A percentile compares a stretch with the other conserved stretches of the same genome.
phyloP scores from a whole-genome alignment of 2,329 filamentous ascomycete species.

The Verticillium tricorpus region DNA sequence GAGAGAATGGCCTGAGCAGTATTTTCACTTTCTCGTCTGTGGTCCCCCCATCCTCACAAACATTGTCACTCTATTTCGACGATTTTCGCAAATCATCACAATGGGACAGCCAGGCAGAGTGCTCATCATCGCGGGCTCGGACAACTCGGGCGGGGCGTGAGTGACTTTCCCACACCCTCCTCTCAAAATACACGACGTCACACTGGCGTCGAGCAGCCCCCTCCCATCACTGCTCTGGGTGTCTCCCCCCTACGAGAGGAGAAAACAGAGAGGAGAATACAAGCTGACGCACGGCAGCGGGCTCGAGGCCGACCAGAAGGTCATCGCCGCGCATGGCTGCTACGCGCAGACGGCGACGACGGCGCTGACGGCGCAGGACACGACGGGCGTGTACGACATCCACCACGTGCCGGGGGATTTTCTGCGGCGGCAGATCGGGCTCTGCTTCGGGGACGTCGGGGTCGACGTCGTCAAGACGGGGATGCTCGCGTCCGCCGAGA shows the following conservation, averaged over 20 bases:
- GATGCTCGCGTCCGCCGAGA: conserved; percentile 74
- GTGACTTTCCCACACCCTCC: conserved; percentile 21
- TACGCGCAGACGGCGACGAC: conserved; percentile 97
- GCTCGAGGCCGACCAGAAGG: conserved; percentile 93
- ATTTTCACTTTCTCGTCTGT: background rate
- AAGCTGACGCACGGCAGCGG: conserved; percentile 53
- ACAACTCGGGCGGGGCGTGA: conserved; percentile 84
- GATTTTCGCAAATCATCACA: background rate
- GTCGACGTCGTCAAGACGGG: conserved; percentile 90
- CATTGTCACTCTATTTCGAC: background rate
- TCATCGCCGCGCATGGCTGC: conserved; percentile 84
- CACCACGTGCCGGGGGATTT: conserved; percentile 76
- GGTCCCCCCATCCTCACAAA: background rate
- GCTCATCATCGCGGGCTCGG: conserved; percentile 81
- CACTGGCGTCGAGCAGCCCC: no score
- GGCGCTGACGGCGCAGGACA: conserved; percentile 95
- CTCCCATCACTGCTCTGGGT: no score
- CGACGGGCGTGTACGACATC: conserved; percentile 74
- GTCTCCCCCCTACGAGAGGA: no score
- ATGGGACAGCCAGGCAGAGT: conserved; percentile 47
- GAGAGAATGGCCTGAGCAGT: background rate
- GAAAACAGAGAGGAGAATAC: background rate
- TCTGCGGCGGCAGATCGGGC: conserved; percentile 79
- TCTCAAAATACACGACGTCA: background rate
- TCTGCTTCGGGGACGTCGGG: conserved; percentile 76